These are phyloP conservation scores for Gynochthodes officinalis DNA, from an alignment of 257 asterid species.

Conservation along the genomic window DNA sequence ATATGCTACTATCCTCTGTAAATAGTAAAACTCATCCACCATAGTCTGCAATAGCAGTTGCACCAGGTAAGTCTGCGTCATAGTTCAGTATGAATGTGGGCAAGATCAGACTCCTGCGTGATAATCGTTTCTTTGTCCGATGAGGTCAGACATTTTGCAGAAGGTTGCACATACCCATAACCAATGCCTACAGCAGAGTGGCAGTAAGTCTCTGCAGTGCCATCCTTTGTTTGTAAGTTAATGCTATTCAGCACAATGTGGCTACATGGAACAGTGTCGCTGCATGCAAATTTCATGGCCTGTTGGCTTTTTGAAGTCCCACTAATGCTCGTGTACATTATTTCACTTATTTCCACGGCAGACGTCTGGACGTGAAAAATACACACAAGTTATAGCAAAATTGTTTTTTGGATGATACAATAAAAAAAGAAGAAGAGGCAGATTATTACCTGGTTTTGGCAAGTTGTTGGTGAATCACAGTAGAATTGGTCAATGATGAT, in stretches of 20 bases:
- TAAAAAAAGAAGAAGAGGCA: not conserved
- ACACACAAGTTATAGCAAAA: not conserved
- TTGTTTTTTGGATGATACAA: not conserved
- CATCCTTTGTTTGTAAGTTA: conserved; percentile 52
- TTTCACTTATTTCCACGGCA: conserved; percentile 66
- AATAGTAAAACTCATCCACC: conserved; percentile 7
- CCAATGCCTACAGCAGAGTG: conserved; percentile 66
- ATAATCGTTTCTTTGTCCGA: conserved; percentile 31
- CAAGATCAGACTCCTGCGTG: conserved; percentile 17
- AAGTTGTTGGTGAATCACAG: conserved; percentile 74
- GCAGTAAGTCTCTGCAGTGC: conserved; percentile 69
- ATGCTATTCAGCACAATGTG: conserved; percentile 59
- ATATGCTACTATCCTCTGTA: conserved; percentile 12
- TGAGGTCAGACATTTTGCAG: conserved; percentile 68
- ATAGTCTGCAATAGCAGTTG: not conserved
- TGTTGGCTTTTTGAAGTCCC: conserved; percentile 58
- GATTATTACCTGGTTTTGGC: conserved; percentile 70
- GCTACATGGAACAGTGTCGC: conserved; percentile 73
- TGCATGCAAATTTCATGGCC: conserved; percentile 79
- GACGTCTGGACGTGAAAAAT: conserved; percentile 44
- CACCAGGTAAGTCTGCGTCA: conserved; percentile 20
- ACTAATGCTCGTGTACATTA: conserved; percentile 52
- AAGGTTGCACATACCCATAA: conserved; percentile 67
- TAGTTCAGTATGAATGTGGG: conserved; percentile 57
- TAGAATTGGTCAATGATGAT: conserved; percentile 90